These are phyloP conservation scores for Dactylis glomerata DNA, from an alignment of 176 grass and related monocot genomes.

Conservation along the genomic window DNA sequence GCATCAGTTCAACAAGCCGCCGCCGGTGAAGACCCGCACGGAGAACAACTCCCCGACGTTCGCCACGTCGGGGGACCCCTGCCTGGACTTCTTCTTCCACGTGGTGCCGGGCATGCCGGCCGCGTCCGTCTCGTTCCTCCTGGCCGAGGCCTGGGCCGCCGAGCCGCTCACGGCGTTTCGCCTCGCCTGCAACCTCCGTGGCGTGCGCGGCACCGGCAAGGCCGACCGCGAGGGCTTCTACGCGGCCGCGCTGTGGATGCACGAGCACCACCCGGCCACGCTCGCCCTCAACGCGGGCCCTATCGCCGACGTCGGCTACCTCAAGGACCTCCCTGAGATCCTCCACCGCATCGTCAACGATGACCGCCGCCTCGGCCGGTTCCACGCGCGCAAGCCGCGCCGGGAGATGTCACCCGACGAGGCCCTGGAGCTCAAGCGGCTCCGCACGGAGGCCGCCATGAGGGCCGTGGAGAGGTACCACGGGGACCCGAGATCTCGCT, in stretches of 20 bases:
- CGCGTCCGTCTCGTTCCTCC: conserved; percentile 9
- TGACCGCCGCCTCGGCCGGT: neutral
- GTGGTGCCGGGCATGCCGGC: conserved; percentile 33
- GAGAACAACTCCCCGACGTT: conserved; percentile 53
- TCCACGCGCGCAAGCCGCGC: neutral
- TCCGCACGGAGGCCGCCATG: conserved; percentile 25
- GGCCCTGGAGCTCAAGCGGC: neutral
- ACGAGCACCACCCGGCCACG: conserved; percentile 56
- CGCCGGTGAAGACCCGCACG: conserved; percentile 18
- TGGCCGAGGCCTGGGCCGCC: conserved; percentile 39
- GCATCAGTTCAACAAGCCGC: neutral
- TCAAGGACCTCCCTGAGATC: conserved; percentile 77
- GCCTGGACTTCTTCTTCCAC: conserved; percentile 78
- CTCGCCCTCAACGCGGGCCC: conserved; percentile 58
- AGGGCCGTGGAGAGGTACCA: conserved; percentile 49
- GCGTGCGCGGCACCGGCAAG: conserved; percentile 72
- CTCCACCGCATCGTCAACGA: conserved; percentile 61
- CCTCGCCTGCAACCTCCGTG: conserved; percentile 55
- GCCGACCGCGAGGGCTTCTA: conserved; percentile 81
- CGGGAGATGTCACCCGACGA: neutral
- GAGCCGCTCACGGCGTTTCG: conserved; percentile 40
- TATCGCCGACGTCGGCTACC: conserved; percentile 57
- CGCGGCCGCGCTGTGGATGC: conserved; percentile 60
- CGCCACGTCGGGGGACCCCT: conserved; percentile 45
- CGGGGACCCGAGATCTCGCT: conserved; percentile 53